Percentiles rank a stretch among this genome's conserved stretches.
Evolutionary conservation across 2,329 filamentous ascomycete genomes (phyloP).

Genomic region (Fusarium temperatum): DNA sequence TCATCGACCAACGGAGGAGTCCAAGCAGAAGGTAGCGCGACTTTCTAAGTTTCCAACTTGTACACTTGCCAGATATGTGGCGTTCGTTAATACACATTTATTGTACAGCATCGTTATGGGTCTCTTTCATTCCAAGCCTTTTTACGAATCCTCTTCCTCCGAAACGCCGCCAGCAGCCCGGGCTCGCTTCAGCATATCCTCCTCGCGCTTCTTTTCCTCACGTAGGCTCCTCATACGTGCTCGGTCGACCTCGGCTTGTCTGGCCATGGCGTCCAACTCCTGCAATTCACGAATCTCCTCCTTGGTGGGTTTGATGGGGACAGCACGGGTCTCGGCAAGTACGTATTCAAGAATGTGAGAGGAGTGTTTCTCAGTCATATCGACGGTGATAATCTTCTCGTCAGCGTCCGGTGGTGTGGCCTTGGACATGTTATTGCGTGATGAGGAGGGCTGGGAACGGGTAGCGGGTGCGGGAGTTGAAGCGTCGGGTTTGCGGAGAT

Average conservation of each 20-base stretch:
- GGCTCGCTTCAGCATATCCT: conserved; percentile 57
- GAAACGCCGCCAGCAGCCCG: conserved; percentile 50
- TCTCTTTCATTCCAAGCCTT: not conserved
- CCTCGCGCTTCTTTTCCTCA: conserved; percentile 68
- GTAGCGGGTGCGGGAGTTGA: conserved; percentile 40
- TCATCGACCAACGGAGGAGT: not conserved
- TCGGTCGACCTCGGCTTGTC: conserved; percentile 63
- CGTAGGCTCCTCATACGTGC: conserved; percentile 61
- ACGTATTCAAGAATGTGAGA: conserved; percentile 71
- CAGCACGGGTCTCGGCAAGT: conserved; percentile 69
- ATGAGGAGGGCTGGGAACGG: conserved; percentile 56
- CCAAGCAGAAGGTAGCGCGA: conserved; percentile 7
- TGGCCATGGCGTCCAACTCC: conserved; percentile 63
- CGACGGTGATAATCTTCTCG: conserved; percentile 63
- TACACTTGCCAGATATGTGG: conserved; percentile 41
- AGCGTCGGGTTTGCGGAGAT: conserved; percentile 59
- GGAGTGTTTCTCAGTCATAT: conserved; percentile 71
- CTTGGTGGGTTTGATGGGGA: conserved; percentile 62
- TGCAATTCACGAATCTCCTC: conserved; percentile 68
- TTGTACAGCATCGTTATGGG: conserved; percentile 41
- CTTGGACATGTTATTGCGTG: conserved; percentile 56
- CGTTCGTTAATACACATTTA: conserved; percentile 43
- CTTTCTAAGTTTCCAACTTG: conserved; percentile 37
- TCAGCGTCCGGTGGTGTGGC: conserved; percentile 58
- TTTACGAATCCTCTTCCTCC: conserved; percentile 46